These are phyloP conservation scores for Anthracocystis setariae DNA, from an alignment of 1,284 basidiomycete species.

Conservation along the genomic window DNA sequence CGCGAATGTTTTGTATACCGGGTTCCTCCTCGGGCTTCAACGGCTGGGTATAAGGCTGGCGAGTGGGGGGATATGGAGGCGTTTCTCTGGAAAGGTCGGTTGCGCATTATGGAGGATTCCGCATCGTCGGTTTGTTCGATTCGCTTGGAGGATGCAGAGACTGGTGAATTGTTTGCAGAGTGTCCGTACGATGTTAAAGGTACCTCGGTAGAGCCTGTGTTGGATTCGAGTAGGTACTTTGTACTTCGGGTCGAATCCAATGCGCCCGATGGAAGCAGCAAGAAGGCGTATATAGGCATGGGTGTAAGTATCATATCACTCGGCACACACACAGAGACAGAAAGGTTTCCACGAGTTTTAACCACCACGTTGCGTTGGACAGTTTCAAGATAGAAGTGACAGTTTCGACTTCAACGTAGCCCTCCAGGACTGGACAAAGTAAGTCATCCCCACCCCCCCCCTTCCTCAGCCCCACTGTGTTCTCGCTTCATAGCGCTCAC, in stretches of 20 bases:
- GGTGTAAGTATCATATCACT: slow-evolving; percentile 50
- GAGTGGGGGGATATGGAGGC: slow-evolving; percentile 76
- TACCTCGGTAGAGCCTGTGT: slow-evolving; percentile 87
- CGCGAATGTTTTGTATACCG: slow-evolving; percentile 79
- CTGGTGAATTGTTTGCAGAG: slow-evolving; percentile 82
- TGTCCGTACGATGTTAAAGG: slow-evolving; percentile 84
- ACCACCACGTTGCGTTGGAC: slow-evolving; percentile 1
- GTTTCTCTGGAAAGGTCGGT: slow-evolving; percentile 89
- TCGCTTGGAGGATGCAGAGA: slow-evolving; percentile 57
- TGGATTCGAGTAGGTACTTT: slow-evolving; percentile 96
- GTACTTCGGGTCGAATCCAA: slow-evolving; percentile 80
- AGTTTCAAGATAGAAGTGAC: slow-evolving; percentile 64
- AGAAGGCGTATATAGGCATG: slow-evolving; percentile 64
- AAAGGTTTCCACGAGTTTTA: no score
- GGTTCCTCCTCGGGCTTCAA: slow-evolving; percentile 78
- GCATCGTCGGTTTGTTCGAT: slow-evolving; percentile 51
- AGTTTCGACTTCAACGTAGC: slow-evolving; percentile 71
- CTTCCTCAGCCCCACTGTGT: not conserved
- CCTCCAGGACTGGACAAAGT: slow-evolving; percentile 94
- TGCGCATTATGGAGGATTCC: slow-evolving; percentile 79
- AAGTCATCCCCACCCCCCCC: slow-evolving; percentile 46
- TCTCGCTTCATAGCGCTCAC: slow-evolving; percentile 1
- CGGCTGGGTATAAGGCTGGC: slow-evolving; percentile 70
- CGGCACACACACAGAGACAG: not conserved
- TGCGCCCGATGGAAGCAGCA: slow-evolving; percentile 53